Conservation (phyloP, 768 basidiomycete species). For the Galerina sulciceps region DNA sequence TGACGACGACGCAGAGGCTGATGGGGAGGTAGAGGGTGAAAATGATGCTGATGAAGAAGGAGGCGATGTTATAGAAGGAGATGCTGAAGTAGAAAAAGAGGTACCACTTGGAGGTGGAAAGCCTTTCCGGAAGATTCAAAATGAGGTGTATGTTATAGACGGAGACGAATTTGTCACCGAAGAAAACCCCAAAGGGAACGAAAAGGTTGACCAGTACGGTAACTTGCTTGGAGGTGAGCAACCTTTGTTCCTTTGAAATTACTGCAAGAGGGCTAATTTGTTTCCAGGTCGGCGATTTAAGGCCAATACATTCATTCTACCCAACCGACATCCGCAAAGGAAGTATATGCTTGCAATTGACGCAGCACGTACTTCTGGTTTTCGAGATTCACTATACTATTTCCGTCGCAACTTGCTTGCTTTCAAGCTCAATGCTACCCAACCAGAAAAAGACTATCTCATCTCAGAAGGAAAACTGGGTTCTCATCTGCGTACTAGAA, state of each 20-base stretch:
- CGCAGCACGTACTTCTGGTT: slow-evolving; percentile 94
- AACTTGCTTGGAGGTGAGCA: slow-evolving; percentile 80
- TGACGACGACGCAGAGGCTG: slow-evolving; percentile 32
- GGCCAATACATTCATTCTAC: slow-evolving; percentile 85
- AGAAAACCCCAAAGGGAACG: slow-evolving; percentile 85
- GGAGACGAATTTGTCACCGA: slow-evolving; percentile 89
- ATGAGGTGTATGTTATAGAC: slow-evolving; percentile 76
- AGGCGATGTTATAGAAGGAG: slow-evolving; percentile 40
- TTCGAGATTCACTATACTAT: slow-evolving; percentile 97
- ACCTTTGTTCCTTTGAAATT: slow-evolving; percentile 4
- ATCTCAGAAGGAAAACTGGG: slow-evolving; percentile 89
- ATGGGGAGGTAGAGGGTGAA: slow-evolving; percentile 12
- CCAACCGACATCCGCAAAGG: slow-evolving; percentile 81
- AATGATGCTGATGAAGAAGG: slow-evolving; percentile 27
- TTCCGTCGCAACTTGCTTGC: slow-evolving; percentile 91
- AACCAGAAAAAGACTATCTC: slow-evolving; percentile 90
- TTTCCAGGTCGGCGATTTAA: slow-evolving; percentile 83
- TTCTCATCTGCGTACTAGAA: slow-evolving; percentile 85
- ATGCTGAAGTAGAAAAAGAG: slow-evolving; percentile 44
- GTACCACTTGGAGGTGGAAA: slow-evolving; percentile 59
- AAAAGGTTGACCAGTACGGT: slow-evolving; percentile 88
- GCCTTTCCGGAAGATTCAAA: slow-evolving; percentile 75
- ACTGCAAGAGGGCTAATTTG: background rate
- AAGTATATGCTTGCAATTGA: slow-evolving; percentile 97
- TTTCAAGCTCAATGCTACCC: slow-evolving; percentile 88